A percentile compares a stretch with the other conserved stretches of the same genome.
Conservation (phyloP, 371 early-diverging fungal genomes). For the Apophysomyces elegans region DNA sequence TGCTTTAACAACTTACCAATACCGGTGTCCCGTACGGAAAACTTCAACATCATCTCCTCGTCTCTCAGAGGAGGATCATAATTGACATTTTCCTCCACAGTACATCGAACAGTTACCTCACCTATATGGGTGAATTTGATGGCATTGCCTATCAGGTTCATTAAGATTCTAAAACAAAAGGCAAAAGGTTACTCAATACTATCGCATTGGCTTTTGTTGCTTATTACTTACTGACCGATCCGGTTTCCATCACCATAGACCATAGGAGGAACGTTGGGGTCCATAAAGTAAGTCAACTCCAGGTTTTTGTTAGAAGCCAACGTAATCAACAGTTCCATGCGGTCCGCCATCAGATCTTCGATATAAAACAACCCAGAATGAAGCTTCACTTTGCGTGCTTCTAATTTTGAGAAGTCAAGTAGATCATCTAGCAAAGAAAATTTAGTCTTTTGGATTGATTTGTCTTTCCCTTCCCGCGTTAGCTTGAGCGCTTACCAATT, state of each 20-base stretch:
- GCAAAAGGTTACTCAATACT: neutral
- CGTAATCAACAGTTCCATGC: slow-evolving; percentile 58
- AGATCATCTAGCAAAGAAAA: slow-evolving; percentile 44
- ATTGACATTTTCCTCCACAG: slow-evolving; percentile 28
- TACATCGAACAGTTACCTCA: slow-evolving; percentile 50
- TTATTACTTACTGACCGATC: slow-evolving; percentile 41
- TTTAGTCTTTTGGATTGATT: too few species aligned
- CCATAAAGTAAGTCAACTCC: slow-evolving; percentile 54
- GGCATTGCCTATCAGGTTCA: slow-evolving; percentile 47
- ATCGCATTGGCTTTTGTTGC: neutral
- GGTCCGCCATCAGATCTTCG: slow-evolving; percentile 59
- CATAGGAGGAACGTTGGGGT: slow-evolving; percentile 37
- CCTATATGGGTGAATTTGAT: slow-evolving; percentile 64
- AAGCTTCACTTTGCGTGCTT: slow-evolving; percentile 66
- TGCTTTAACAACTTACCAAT: slow-evolving; percentile 41
- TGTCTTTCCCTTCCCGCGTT: too few species aligned
- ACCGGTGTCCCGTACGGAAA: slow-evolving; percentile 54
- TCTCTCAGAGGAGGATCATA: slow-evolving; percentile 15
- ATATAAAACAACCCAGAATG: slow-evolving; percentile 55
- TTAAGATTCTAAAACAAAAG: slow-evolving; percentile 29
- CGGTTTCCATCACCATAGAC: slow-evolving; percentile 56
- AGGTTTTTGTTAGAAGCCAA: slow-evolving; percentile 57
- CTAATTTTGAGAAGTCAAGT: slow-evolving; percentile 65
- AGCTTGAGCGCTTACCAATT: slow-evolving; percentile 34
- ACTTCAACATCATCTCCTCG: slow-evolving; percentile 32